Base-by-base conservation (phyloP, 2,329 filamentous ascomycete genomes). In the Aspergillus amoenus region DNA sequence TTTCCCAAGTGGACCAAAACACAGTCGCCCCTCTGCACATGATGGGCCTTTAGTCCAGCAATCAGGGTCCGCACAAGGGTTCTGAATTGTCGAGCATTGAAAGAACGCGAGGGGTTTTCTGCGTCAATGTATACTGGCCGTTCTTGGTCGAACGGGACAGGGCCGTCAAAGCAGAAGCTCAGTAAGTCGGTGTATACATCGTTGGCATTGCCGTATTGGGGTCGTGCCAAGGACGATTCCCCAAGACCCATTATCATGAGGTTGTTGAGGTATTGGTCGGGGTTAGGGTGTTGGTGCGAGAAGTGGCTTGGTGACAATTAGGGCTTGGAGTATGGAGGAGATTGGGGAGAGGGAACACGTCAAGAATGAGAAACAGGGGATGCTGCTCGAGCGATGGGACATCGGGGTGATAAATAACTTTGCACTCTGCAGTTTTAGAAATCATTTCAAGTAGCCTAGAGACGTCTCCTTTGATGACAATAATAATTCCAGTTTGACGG, bases 71-170 rank as follows among this genome's bases (percentile, higher is more conserved):
- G 69, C 30, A 78, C 72, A 13, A 74, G 64, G 13, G 61, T 61
- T 34, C 62, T 66, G 39, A 77, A 72, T 58, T 75, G 71, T 5
- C 61, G 49, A 11, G 68, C 71, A 39, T 70, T 75, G 11, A 79
- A 67, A 5, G 68, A 74, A 24, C 68, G 68, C 5, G 70, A 68
- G 13, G 74, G 69, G 59, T 76, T 66, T 46, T 71, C 70, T 9
- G 77, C 75, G 58, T 79, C 76, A 50, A 79, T 74, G 52, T 76
- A 77, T 37, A 79, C 56, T 12, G 73, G 75, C 52, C 69, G 70
- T n/a, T 71, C 62, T 21, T 66, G 64, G 47, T 76, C 72, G 57
- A 74, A 77, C 18, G 60, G 57, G 13, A 64, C 63, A 13, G 73
- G 68, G 13, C 70, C 69, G 40, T 65, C 66, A 56, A 79, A 77